Evolutionary conservation across 1,284 basidiomycete genomes (phyloP), one percentile per base, ranked within the genome.

Genomic region (Cutaneotrichosporon sp.): DNA sequence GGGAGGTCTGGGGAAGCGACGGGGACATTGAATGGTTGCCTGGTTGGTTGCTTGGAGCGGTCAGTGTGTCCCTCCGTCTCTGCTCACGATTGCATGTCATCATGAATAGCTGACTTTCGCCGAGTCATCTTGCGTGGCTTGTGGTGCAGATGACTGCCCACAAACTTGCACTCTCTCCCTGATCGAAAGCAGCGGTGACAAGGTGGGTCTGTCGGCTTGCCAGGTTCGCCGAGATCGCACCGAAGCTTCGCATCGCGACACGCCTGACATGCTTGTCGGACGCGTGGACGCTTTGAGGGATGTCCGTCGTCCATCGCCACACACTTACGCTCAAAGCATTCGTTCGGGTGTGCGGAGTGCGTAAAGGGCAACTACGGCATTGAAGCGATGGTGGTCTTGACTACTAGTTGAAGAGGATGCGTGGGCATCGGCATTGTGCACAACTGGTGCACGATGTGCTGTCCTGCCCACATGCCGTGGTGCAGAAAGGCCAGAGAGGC

Each of bases 161-260:
- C 43, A 20, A 62, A 60, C n/a, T 42, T 35, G 46, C 61, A 62
- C 17, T 55, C 38, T 7, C 61, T 36, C 1, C 61, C 61, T 3
- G 61, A 58, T 8, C 61, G 41, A 4, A 45, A 35, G 38, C 61
- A 62, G 2, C 61, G 53, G 2, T 50, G 42, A 45, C 61, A 62
- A 8, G 58, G 53, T 4, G 53, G 53, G 17, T 40, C 44, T 33
- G 40, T 42, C 3, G 53, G 53, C 7, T 45, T 39, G 17, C 49
- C 53, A 4, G 49, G 44, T 14, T 44, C 49, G 22, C 53, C 53
- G 18, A 54, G 48, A 39, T 54, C 53, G 34, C 53, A 54, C 2
- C 53, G 48, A 1, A 54, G 48, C 35, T 54, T 54, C 9, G 53
- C 48, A 7, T 35, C 23, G 10, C 48, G 37, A 13, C 53, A 54